phyloP scores from a whole-genome alignment of 1,284 basidiomycete genomes.

The Sporisorium scitamineum region DNA sequence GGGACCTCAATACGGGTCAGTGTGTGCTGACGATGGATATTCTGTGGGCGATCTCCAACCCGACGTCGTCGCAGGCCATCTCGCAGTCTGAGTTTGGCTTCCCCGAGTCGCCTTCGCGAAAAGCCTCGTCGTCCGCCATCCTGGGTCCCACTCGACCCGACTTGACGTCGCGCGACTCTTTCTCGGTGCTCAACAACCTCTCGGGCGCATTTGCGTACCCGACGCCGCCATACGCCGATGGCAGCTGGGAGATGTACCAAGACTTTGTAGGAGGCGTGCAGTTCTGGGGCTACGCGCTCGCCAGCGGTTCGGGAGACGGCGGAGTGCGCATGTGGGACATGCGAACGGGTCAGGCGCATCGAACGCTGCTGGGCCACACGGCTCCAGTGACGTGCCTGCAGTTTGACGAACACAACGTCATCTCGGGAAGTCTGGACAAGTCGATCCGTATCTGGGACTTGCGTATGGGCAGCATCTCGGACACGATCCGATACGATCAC shows the following conservation, averaged over 20 bases:
- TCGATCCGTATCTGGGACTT: constrained; percentile 85
- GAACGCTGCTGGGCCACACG: constrained; percentile 92
- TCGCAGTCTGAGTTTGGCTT: constrained; percentile 60
- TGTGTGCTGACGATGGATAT: constrained; percentile 99
- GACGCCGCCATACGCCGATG: constrained; percentile 87
- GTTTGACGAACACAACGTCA: constrained; percentile 94
- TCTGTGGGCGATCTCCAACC: constrained; percentile 97
- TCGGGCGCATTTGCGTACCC: constrained; percentile 75
- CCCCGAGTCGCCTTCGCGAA: constrained; percentile 71
- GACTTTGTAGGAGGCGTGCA: constrained; percentile 98
- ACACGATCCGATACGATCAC: constrained; percentile 91
- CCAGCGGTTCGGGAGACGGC: constrained; percentile 95
- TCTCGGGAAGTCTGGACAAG: constrained; percentile 92
- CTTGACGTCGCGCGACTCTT: constrained; percentile 36
- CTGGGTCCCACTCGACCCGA: constrained; percentile 40
- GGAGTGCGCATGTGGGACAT: constrained; percentile 99
- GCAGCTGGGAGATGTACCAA: constrained; percentile 91
- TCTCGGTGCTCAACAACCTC: constrained; percentile 57
- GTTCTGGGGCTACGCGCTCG: constrained; percentile 98
- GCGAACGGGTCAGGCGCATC: constrained; percentile 96
- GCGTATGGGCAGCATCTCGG: constrained; percentile 85
- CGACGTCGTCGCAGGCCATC: constrained; percentile 74
- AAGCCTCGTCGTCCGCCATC: constrained; percentile 45
- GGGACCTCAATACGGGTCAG: constrained; percentile 96
- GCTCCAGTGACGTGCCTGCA: constrained; percentile 93